Base-by-base conservation (phyloP, 495 filamentous ascomycete species). In the Neurospora tetraspora region DNA sequence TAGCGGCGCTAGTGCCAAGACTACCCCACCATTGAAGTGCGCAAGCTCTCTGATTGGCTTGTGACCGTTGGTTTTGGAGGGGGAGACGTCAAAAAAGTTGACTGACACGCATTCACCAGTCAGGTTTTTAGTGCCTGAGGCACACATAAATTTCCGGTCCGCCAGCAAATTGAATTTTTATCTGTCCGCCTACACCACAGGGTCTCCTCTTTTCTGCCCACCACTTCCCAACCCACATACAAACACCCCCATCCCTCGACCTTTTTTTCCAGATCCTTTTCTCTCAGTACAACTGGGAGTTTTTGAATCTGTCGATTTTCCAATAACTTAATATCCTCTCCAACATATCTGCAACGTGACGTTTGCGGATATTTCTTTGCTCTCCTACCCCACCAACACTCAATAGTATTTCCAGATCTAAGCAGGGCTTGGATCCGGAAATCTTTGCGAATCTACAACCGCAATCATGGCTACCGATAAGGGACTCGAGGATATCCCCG, bases 401-500 rank as follows among this genome's bases (percentile, higher is more conserved):
- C 73, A 77, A 75, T 69, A 72, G 76, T 79, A 80, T 82, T 85
- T 85, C 83, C 86, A 87, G 85, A 83, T 87, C 81, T 78, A 86
- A 84, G 85, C 88, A 81, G 85, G 77, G 89, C 87, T 90, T 92
- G 91, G 91, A 90, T 94, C 91, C 86, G 82, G 85, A 84, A 81
- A 79, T 79, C 78, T 79, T 81, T 79, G 78, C 76, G 74, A 81
- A 81, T 77, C 37, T 71, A 71, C 79, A 86, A 85, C 83, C 89
- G 89, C 93, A 94, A 98, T 91, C 88, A 98, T 98, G 94, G 94
- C 93, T 91, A 87, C 86, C 79, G 92, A 94, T 77, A 97, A 97
- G 87, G 94, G 94, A 83, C 92, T 98, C 85, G 94, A 98, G 89
- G 94, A 98, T 80, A 89, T 98, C 84, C 90, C 91, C 78, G 93